Evolutionary conservation across 1,284 basidiomycete genomes (phyloP).

Genomic region (Pseudozyma tsukubaensis): DNA sequence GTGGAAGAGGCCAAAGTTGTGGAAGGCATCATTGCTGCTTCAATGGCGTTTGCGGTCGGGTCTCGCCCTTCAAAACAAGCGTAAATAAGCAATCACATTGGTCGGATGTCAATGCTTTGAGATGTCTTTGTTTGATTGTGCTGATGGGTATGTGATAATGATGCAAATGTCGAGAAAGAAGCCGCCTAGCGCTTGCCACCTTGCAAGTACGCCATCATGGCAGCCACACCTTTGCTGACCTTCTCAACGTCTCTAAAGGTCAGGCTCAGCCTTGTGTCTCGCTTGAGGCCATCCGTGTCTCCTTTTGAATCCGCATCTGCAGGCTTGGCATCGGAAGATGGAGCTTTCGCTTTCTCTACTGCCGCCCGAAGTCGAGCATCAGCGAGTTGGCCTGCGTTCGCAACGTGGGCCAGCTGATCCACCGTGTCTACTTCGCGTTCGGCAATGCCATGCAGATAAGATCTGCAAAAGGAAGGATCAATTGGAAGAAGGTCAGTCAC

Average conservation of each 20-base stretch:
- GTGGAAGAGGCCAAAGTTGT: conserved; percentile 37
- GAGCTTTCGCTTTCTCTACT: conserved; percentile 20
- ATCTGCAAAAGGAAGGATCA: conserved; percentile 13
- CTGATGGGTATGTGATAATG: background rate
- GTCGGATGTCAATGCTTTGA: background rate
- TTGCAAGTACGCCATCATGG: conserved; percentile 48
- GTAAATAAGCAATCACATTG: background rate
- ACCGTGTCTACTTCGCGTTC: conserved; percentile 68
- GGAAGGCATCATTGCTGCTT: conserved; percentile 36
- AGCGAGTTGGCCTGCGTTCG: conserved; percentile 39
- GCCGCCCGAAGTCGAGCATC: conserved; percentile 26
- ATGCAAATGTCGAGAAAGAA: background rate
- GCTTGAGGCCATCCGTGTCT: conserved; percentile 69
- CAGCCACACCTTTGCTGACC: conserved; percentile 59
- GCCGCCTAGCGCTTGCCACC: conserved; percentile 25
- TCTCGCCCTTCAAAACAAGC: conserved; percentile 8
- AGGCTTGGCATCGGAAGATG: conserved; percentile 59
- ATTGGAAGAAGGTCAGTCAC: background rate
- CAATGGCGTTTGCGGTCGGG: conserved; percentile 40
- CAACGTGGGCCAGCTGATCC: conserved; percentile 38
- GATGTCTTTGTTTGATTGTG: background rate
- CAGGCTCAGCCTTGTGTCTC: conserved; percentile 80
- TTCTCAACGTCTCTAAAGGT: conserved; percentile 82
- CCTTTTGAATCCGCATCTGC: conserved; percentile 66
- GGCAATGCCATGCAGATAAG: conserved; percentile 70